Base-by-base conservation (phyloP, 371 early-diverging fungal species). In the Mortierella sp. region DNA sequence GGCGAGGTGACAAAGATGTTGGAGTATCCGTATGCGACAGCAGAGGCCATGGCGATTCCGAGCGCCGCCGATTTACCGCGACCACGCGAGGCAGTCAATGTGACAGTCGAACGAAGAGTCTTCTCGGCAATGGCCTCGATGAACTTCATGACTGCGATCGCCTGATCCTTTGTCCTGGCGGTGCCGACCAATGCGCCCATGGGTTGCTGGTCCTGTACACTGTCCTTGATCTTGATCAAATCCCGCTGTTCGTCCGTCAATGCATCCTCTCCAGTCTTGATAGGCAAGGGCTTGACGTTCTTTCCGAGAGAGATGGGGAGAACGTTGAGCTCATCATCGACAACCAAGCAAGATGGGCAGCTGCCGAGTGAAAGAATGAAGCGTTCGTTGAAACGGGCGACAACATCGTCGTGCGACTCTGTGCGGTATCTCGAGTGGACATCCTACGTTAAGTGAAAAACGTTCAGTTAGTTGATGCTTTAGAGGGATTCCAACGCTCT, bases 11-110 rank as follows among this genome's bases (percentile, higher is more conserved):
- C 96, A 88, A 98, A 99, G 78, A 99, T 98, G 88, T 98, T 98
- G 81, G 97, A 96, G 90, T 99, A 99, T n/a, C 99, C 99, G 87
- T 98, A 97, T 0, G 98, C 96, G 34, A 99, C 93, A 24, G 99
- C 99, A 3, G 97, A 94, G 1, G 99, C 98, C 87, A 99, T 96
- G 40, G 98, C 93, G 54, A 99, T 92, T 54, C 99, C 99, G 57
- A 99, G 91, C 0, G 99, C 95, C 0, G 99, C 99, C 19, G 99
- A 99, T 90, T 99, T 99, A 88, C 99, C 99, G 81, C 99, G 95
- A 87, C 99, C 99, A 92, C 99, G 97, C 46, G 96, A 93, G 37
- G 99, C 99, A 5, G 99, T 99, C 85, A 99, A 91, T 0, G 97
- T 92, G 43, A 98, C 97, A 0, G 98, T 98, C 54, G 95, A 94